A percentile compares a stretch with the other conserved stretches of the same genome.
Evolutionary conservation across 768 basidiomycete genomes (phyloP).

Genomic region (Lentinula sp.): DNA sequence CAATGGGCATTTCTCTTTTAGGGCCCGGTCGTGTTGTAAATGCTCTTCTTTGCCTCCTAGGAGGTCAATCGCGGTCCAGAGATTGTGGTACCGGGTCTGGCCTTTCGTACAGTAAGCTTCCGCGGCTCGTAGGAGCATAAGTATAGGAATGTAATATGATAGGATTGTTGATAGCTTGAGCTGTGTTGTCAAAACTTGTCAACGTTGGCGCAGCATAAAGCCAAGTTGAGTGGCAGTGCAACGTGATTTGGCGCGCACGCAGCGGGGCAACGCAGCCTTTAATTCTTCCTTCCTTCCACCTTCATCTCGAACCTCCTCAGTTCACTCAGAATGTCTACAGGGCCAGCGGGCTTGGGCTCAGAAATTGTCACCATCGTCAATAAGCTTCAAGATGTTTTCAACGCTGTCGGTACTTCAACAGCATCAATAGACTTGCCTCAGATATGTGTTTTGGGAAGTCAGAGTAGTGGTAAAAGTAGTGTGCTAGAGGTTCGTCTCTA

Average conservation of each 20-base stretch:
- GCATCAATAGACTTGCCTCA: slow-evolving; percentile 85
- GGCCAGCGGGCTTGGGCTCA: slow-evolving; percentile 63
- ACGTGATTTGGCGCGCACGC: neutral
- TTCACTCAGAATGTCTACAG: slow-evolving; percentile 20
- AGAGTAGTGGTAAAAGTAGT: slow-evolving; percentile 92
- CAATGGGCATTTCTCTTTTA: too few species aligned
- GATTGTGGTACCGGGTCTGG: too few species aligned
- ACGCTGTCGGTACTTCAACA: slow-evolving; percentile 72
- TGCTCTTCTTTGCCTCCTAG: too few species aligned
- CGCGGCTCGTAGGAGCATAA: too few species aligned
- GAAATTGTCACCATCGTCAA: slow-evolving; percentile 81
- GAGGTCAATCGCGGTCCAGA: too few species aligned
- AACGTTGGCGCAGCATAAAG: neutral
- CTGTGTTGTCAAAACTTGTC: neutral
- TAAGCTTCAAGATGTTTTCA: slow-evolving; percentile 89
- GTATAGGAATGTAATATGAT: too few species aligned
- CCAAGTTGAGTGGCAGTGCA: neutral
- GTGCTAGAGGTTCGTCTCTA: slow-evolving; percentile 67
- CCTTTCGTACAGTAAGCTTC: too few species aligned
- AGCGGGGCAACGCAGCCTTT: neutral
- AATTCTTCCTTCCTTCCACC: neutral
- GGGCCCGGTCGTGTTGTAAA: too few species aligned
- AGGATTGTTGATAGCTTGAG: neutral
- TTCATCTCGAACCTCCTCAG: neutral
- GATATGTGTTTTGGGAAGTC: slow-evolving; percentile 87